Conservation (phyloP, 257 asterid species). For the Penstemon davidsonii region DNA sequence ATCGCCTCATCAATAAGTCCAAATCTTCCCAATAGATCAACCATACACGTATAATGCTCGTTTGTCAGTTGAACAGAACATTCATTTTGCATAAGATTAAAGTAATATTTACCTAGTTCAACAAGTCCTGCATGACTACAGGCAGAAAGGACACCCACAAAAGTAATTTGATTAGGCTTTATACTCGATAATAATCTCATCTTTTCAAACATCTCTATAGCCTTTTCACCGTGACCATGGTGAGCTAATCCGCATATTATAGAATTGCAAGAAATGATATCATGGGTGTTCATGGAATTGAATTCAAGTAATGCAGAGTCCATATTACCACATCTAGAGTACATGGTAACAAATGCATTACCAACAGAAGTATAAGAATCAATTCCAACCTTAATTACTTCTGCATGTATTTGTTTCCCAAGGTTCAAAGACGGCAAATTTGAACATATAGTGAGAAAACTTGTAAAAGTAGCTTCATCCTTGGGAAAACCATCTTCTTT, state of each 20-base stretch:
- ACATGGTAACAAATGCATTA: constrained; percentile 61
- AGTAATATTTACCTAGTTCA: constrained; percentile 47
- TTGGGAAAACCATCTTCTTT: constrained; percentile 36
- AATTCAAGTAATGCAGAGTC: constrained; percentile 49
- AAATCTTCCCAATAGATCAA: constrained; percentile 61
- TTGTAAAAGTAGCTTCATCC: constrained; percentile 63
- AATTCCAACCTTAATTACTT: constrained; percentile 48
- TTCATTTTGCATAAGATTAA: constrained; percentile 43
- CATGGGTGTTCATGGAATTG: constrained; percentile 41
- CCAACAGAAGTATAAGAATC: constrained; percentile 42
- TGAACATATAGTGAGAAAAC: constrained; percentile 55
- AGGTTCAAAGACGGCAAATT: constrained; percentile 58
- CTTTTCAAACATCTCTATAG: constrained; percentile 49
- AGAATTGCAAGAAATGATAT: constrained; percentile 66
- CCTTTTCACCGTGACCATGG: constrained; percentile 53
- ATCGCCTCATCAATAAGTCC: constrained; percentile 54
- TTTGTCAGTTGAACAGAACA: constrained; percentile 39
- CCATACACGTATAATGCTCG: constrained; percentile 69
- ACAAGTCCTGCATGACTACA: constrained; percentile 72
- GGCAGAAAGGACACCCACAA: constrained; percentile 62
- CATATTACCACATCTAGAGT: constrained; percentile 58
- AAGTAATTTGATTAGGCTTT: constrained; percentile 54
- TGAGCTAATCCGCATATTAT: constrained; percentile 65
- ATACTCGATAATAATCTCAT: constrained; percentile 45
- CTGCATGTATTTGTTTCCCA: constrained; percentile 62